A percentile compares a stretch with the other conserved stretches of the same genome.
These are phyloP conservation scores for Chenopodium suecicum DNA, from an alignment of 148 eudicot species.

Conservation along the genomic window DNA sequence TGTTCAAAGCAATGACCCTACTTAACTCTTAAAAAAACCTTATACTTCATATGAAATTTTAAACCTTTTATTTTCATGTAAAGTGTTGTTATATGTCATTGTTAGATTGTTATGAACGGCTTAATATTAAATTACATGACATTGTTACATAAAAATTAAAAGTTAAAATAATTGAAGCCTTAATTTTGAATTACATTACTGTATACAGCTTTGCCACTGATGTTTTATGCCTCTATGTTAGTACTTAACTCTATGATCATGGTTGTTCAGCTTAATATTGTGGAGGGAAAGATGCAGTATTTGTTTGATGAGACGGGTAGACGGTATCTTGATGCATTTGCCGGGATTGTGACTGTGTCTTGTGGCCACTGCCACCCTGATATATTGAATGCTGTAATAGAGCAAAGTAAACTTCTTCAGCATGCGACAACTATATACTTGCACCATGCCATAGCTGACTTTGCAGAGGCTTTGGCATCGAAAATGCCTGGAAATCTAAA, in stretches of 20 bases:
- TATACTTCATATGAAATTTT: too few relatives aligned
- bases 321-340: conserved; percentile 98
- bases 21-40: too few relatives aligned
- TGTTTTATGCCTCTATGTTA: neutral
- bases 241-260: conserved; percentile 9
- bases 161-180: too few relatives aligned
- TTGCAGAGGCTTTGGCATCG: conserved; percentile 91
- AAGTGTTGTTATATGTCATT: too few relatives aligned
- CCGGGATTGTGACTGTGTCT: conserved; percentile 95
- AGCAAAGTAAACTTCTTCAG: conserved; percentile 92
- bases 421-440: conserved; percentile 94
- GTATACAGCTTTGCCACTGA: too few relatives aligned
- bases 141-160: too few relatives aligned
- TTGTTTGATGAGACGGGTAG: conserved; percentile 84
- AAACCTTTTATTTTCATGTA: too few relatives aligned
- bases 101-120: too few relatives aligned
- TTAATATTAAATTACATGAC: too few relatives aligned
- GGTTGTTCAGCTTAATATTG: conserved; percentile 77
- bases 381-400: conserved; percentile 62
- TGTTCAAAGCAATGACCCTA: too few relatives aligned
- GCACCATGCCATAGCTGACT: conserved; percentile 95
- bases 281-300: conserved; percentile 99
- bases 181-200: too few relatives aligned
- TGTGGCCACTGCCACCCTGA: conserved; percentile 99
- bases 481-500: conserved; percentile 97